phyloP scores from a whole-genome alignment of 1,139 yeast genomes.

The Taphrina populina region DNA sequence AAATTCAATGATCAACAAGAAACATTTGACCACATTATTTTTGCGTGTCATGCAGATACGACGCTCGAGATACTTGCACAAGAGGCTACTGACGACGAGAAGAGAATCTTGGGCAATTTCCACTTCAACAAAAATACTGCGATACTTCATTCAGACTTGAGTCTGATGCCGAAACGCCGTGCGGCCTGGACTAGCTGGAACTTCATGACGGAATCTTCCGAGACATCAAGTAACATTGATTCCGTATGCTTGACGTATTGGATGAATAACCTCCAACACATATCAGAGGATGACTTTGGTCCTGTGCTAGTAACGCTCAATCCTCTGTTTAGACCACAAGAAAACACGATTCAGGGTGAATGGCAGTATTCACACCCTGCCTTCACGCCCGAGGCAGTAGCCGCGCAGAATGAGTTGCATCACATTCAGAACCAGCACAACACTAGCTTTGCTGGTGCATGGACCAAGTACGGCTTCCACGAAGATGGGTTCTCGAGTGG shows the following conservation, averaged over 20 bases:
- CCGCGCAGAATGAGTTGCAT: slow-evolving; percentile 21
- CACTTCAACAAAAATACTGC: slow-evolving; percentile 26
- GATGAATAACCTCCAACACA: slow-evolving; percentile 29
- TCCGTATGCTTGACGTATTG: slow-evolving; percentile 29
- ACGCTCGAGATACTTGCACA: slow-evolving; percentile 13
- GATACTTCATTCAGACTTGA: slow-evolving; percentile 22
- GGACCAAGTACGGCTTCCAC: slow-evolving; percentile 34
- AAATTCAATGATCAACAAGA: slow-evolving; percentile 27
- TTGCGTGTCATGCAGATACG: slow-evolving; percentile 32
- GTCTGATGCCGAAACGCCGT: slow-evolving; percentile 25
- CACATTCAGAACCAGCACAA: slow-evolving; percentile 11
- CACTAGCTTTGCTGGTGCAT: slow-evolving; percentile 31
- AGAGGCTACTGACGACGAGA: slow-evolving; percentile 22
- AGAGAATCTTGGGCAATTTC: slow-evolving; percentile 10
- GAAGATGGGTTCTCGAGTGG: slow-evolving; percentile 34
- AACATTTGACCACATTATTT: slow-evolving; percentile 29
- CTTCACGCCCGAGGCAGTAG: slow-evolving; percentile 27
- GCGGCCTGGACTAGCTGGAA: slow-evolving; percentile 32
- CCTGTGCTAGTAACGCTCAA: slow-evolving; percentile 27
- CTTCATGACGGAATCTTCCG: slow-evolving; percentile 23
- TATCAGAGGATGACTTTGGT: slow-evolving; percentile 20
- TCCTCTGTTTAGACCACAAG: slow-evolving; percentile 17
- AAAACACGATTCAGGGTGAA: slow-evolving; percentile 18
- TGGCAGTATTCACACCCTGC: slow-evolving; percentile 27
- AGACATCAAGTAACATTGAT: slow-evolving; percentile 10